phyloP scores from a whole-genome alignment of 2,329 filamentous ascomycete species.

The Chrysoporthe deuterocubensis region DNA sequence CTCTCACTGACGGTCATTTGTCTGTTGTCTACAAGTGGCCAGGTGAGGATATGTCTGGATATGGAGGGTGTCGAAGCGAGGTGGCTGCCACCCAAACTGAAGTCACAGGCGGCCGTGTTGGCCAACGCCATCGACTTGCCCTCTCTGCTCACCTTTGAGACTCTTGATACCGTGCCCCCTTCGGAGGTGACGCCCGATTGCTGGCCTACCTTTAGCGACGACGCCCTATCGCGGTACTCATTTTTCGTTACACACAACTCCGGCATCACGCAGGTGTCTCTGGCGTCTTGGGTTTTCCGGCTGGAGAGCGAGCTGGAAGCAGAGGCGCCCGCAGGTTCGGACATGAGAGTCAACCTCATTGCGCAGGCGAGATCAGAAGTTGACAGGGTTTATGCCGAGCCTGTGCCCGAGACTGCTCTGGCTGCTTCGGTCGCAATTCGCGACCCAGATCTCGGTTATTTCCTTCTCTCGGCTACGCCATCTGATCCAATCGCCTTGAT shows the following conservation, averaged over 20 bases:
- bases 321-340: constrained; percentile 60
- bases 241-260: constrained; percentile 66
- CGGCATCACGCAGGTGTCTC: constrained; percentile 63
- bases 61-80: constrained; percentile 67
- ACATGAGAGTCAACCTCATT: constrained; percentile 65
- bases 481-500: constrained; percentile 62
- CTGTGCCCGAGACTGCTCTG: constrained; percentile 53
- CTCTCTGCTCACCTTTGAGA: constrained; percentile 63
- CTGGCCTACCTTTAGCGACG: constrained; percentile 67
- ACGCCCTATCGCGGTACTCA: constrained; percentile 64
- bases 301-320: constrained; percentile 64
- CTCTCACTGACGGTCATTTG: constrained; percentile 64
- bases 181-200: constrained; percentile 59
- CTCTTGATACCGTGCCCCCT: constrained; percentile 61
- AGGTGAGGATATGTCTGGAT: constrained; percentile 65
- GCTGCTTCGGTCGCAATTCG: constrained; percentile 58
- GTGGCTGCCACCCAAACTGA: constrained; percentile 64
- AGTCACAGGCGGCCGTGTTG: constrained; percentile 49
- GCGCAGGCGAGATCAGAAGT: constrained; percentile 60
- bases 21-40: constrained; percentile 63
- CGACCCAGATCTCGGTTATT: constrained; percentile 67
- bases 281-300: constrained; percentile 66
- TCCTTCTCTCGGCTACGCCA: constrained; percentile 62
- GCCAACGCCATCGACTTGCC: constrained; percentile 47
- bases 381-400: constrained; percentile 61